Base-by-base conservation (phyloP, 2,329 filamentous ascomycete species). In the Aspergillus piperis region DNA sequence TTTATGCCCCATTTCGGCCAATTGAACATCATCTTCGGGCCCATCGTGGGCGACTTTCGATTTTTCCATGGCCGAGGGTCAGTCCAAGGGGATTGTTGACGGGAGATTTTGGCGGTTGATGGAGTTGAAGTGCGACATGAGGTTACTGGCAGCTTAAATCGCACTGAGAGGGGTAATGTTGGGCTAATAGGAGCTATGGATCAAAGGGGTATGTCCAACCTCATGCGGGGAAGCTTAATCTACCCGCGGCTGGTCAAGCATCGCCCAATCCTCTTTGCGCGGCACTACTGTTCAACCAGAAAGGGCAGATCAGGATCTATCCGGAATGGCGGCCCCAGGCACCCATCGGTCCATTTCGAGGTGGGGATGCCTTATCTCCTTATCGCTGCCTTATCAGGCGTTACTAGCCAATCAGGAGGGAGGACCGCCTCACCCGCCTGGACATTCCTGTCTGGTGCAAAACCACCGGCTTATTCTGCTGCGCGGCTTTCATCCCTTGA, bases 1-100 rank as follows among this genome's bases (percentile, higher is more conserved):
- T 71, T 81, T 80, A 69, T 86, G 81, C 57, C 86, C 85, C 64
- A 87, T 71, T 8, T 75, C 73, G 7, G 80, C 80, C 62, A 83
- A 70, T 57, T 80, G 77, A 58, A 72, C 78, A 61, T 78, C 75
- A 68, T 82, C 80, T 10, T 61, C 62, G 15, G 53, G 55, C 8
- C 48, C 48, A 36, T 59, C 42, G 15, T 52, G 53, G 27, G 25
- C 23, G 7, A 10, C 19, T 36, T 59, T 59, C 13, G 38, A 19
- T 32, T 59, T 30, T 36, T 62, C 62, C 54, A 62, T 62, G 27
- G 42, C 54, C 19, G 11, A 39, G 7, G 2, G 47, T 17, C 25
- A 19, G 15, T 32, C 15, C 7, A n/a, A 17, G 25, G 8, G 8
- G 15, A 13, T 36, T 30, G 13, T 30, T 15, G 25, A 50, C 47